These are phyloP conservation scores for Gossypium longicalyx DNA, from an alignment of 345 rosid species.

Conservation along the genomic window DNA sequence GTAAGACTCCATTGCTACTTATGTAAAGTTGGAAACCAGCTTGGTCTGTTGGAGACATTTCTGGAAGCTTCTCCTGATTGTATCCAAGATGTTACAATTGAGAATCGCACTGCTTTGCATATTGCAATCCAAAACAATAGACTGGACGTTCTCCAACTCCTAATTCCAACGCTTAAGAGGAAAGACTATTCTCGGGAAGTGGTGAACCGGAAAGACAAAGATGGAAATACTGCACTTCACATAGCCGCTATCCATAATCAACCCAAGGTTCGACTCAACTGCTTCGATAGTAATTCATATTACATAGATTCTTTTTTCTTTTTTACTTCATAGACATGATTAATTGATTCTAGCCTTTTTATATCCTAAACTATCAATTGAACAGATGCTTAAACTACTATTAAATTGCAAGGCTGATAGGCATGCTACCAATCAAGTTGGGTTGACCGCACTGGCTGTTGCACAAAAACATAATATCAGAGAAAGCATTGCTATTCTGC, in stretches of 20 bases:
- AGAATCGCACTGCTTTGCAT: too few species aligned
- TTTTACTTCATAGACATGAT: neutral
- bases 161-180: too few species aligned
- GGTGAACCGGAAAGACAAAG: too few species aligned
- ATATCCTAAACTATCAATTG: neutral
- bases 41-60: too few species aligned
- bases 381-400: neutral
- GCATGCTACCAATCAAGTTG: neutral
- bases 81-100: too few species aligned
- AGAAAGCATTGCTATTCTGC: neutral
- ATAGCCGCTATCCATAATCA: neutral
- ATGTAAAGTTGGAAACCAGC: too few species aligned
- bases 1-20: too few species aligned
- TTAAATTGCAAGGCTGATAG: neutral
- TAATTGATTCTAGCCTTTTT: neutral
- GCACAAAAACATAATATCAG: neutral
- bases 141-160: too few species aligned
- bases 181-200: too few species aligned
- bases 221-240: neutral
- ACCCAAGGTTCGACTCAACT: neutral
- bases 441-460: neutral
- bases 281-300: neutral
- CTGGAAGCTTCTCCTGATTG: too few species aligned
- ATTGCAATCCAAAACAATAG: too few species aligned
- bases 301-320: neutral